phyloP scores from a whole-genome alignment of 371 early-diverging fungal genomes.

The Gilbertella persicaria region DNA sequence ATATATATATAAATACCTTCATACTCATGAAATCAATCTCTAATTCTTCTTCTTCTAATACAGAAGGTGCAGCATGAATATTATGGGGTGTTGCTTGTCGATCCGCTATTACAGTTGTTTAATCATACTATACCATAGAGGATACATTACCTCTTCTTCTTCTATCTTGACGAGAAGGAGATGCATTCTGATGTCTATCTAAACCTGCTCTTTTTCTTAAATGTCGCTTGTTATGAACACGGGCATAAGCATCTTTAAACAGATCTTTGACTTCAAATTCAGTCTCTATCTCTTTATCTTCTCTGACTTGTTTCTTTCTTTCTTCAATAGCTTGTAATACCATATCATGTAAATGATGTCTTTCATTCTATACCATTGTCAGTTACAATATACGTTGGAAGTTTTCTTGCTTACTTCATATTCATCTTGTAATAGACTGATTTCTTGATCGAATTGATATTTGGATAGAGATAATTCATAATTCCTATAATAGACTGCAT shows the following conservation, averaged over 20 bases:
- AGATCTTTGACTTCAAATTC: slow-evolving; percentile 18
- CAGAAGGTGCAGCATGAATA: slow-evolving; percentile 21
- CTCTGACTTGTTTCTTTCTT: slow-evolving; percentile 17
- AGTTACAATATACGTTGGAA: not conserved
- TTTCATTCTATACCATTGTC: slow-evolving; percentile 18
- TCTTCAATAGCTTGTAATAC: slow-evolving; percentile 28
- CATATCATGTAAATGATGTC: slow-evolving; percentile 22
- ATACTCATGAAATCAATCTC: slow-evolving; percentile 24
- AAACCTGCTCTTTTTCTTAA: slow-evolving; percentile 14
- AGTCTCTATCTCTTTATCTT: slow-evolving; percentile 15
- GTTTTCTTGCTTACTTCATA: slow-evolving; percentile 18
- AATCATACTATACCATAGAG: not conserved
- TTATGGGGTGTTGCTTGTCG: slow-evolving; percentile 21
- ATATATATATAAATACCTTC: slow-evolving; percentile 12
- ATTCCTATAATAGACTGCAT: slow-evolving; percentile 24
- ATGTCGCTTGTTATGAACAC: slow-evolving; percentile 7
- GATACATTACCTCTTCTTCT: slow-evolving; percentile 20
- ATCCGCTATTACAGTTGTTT: slow-evolving; percentile 2
- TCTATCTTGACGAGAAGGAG: slow-evolving; percentile 26
- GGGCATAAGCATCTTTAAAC: slow-evolving; percentile 22
- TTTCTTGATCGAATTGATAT: slow-evolving; percentile 26
- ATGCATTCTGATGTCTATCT: slow-evolving; percentile 16
- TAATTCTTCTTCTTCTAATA: slow-evolving; percentile 30
- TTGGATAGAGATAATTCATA: slow-evolving; percentile 25
- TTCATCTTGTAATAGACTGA: slow-evolving; percentile 20